Evolutionary conservation across 2,329 filamentous ascomycete species (phyloP), one percentile per base, ranked within the genome.

Genomic region (Ascochyta rabiei): DNA sequence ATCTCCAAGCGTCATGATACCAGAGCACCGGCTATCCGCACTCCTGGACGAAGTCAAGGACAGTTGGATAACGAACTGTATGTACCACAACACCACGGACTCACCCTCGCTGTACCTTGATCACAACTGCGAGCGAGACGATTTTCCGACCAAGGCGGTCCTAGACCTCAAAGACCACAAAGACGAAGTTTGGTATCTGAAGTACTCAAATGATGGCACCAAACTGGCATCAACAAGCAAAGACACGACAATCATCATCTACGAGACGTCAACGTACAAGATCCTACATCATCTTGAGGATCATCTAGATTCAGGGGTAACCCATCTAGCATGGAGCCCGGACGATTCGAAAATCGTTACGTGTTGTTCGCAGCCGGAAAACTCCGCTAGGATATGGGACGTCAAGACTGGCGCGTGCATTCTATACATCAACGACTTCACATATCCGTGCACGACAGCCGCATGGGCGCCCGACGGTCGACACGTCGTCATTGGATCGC

Each of bases 1-100:
- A 73, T 96, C 95, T 1, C 93, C 95, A 0, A 95, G 92, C 4
- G 90, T 96, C 39, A 98, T 99, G 93, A 89, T 99, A 49, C 95
- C 95, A 1, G 91, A 96, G 69, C 90, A 95, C 73, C 88, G 95
- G 6, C 81, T 99, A 39, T 91, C 91, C 1, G 83, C 87, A 30
- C 80, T 99, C 15, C 79, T 99, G 47, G 83, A 93, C 53, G 87
- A 96, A 62, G 87, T 96, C 33, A 96, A 97, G 72, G 83, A 88
- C 57, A 86, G 83, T 59, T 93, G 97, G 77, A 90, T 97, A 54
- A 84, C 87, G 46, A 85, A 84, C 26, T 99, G 95, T 72, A 78
- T 93, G 34, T 98, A 93, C 74, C 95, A 99, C 77, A 97, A 96
- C 48, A 91, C 87, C 3, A 82, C 86, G 2, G 77, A 81, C 3